Conservation (phyloP, 2,329 filamentous ascomycete genomes). For the Botrytis medusae region DNA sequence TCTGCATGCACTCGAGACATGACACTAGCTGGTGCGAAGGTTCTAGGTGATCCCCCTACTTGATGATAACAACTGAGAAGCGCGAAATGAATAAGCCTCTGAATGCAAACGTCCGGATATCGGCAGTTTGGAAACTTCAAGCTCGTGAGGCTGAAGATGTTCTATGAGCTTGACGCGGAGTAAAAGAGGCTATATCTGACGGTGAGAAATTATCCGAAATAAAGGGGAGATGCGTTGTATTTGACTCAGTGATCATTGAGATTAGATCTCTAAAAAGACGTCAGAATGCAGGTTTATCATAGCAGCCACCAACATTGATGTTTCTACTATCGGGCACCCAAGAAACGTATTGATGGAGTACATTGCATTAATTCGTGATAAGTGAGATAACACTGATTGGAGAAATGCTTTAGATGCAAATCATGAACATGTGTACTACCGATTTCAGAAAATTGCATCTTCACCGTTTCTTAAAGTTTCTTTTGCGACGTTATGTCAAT, state of each 20-base stretch:
- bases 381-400: neutral
- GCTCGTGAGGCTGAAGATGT: neutral
- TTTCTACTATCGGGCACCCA: too few species aligned
- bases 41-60: neutral
- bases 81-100: neutral
- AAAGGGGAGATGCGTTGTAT: neutral
- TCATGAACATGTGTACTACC: neutral
- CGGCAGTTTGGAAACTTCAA: neutral
- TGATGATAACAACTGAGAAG: neutral
- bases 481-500: neutral
- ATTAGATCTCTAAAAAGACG: neutral
- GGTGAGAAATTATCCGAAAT: slow-evolving; percentile 2
- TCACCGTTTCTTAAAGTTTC: neutral
- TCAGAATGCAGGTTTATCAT: neutral
- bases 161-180: neutral
- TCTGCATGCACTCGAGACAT: neutral
- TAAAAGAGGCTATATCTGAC: neutral
- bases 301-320: neutral
- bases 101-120: neutral
- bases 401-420: neutral
- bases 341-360: neutral
- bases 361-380: neutral
- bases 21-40: too few species aligned
- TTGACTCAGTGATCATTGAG: neutral
- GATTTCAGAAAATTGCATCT: neutral